Evolutionary conservation across 768 basidiomycete genomes (phyloP), one percentile per base, ranked within the genome.

Genomic region (Cubamyces sp.): DNA sequence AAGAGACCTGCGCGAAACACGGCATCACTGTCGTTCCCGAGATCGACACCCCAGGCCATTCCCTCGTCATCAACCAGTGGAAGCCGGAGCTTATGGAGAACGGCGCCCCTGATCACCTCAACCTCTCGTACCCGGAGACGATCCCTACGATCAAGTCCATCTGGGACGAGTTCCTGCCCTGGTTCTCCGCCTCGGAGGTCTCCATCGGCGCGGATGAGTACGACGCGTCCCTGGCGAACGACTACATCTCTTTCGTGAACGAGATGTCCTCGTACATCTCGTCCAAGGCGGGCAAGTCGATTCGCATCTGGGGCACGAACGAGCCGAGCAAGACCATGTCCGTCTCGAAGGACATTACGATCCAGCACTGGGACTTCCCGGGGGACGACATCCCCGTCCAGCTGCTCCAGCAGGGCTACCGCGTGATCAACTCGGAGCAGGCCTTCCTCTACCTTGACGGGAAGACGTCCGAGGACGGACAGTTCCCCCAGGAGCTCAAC

Each of bases 171-270:
- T 73, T 79, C 55, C 71, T 79, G 25, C 78, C 63, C 63, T 76
- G 19, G 68, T 70, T 70, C 61, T 56, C 66, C 15, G 54, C 67
- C 2, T 74, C 78, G n/a, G 69, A 82, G 60, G 77, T 82, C 21
- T 80, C 79, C 12, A 80, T 82, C 46, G 81, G 81, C 42, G 79
- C 79, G 25, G 81, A 81, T 61, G 79, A 82, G 70, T 81, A 81
- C 64, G 64, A 66, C 16, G 50, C 74, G 1, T 62, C 70, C 4
- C 69, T 81, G n/a, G 80, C 77, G 1, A 66, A 79, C 52, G 77
- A 75, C 54, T 82, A 80, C 60, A 75, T 78, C 49, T 64, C 71
- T 2, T 82, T 78, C 60, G 75, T 82, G 54, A 80, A 81, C 53
- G 73, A 72, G 54, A 80, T 82, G 79, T 68, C 76, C 5, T 60